Evolutionary conservation across 129 eudicot genomes (phyloP).

Genomic region (Arctium lappa): DNA sequence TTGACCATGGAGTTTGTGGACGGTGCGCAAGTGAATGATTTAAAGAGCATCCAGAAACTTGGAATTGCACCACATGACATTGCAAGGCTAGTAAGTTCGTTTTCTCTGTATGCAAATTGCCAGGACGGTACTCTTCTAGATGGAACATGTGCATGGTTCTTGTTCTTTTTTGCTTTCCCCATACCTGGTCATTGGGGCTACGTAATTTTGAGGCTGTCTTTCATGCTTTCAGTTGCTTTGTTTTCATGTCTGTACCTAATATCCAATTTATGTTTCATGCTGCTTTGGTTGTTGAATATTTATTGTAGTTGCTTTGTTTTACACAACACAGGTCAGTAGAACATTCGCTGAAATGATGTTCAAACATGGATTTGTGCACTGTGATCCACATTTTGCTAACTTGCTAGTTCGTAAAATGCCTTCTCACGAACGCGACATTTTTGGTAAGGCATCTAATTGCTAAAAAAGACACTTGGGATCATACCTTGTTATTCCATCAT

Average conservation of each 20-base stretch:
- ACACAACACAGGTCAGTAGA: slow-evolving; percentile 60
- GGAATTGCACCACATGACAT: slow-evolving; percentile 69
- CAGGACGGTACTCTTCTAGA: background rate
- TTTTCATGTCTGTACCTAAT: background rate
- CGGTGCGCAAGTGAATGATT: slow-evolving; percentile 74
- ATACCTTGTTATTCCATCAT: background rate
- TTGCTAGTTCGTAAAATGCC: slow-evolving; percentile 79
- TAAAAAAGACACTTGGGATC: too few relatives aligned
- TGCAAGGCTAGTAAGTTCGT: slow-evolving; percentile 62
- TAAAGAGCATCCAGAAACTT: slow-evolving; percentile 52
- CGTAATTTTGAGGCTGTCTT: background rate
- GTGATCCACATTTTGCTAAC: slow-evolving; percentile 96
- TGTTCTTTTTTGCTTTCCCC: background rate
- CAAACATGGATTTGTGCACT: slow-evolving; percentile 97
- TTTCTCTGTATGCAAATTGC: slow-evolving; percentile 15
- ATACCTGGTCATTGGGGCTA: background rate
- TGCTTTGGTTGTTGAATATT: background rate
- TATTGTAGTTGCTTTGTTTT: slow-evolving; percentile 1
- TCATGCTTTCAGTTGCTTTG: background rate
- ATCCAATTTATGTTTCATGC: background rate
- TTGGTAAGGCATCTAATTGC: slow-evolving; percentile 48
- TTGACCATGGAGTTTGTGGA: slow-evolving; percentile 91
- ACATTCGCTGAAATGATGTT: slow-evolving; percentile 98
- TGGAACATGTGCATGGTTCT: background rate
- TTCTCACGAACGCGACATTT: slow-evolving; percentile 37